A percentile compares a stretch with the other conserved stretches of the same genome.
These are phyloP conservation scores for Dioscorea cayenensis DNA, from an alignment of 116 monocot genomes.

Conservation along the genomic window DNA sequence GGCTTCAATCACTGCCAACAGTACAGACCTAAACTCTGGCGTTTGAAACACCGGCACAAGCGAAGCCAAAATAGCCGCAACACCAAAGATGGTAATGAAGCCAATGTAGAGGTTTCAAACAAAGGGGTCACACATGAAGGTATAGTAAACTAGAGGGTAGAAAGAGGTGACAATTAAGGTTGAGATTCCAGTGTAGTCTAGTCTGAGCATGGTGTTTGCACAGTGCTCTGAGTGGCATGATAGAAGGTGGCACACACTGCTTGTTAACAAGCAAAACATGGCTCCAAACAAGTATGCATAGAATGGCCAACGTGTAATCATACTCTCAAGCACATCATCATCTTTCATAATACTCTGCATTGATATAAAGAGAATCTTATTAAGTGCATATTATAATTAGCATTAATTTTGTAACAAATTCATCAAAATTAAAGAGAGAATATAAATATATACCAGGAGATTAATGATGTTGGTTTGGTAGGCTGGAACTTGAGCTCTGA, in stretches of 20 bases:
- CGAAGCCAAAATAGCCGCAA: background rate
- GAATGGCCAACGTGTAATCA: constrained; percentile 7
- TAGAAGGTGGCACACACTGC: constrained; percentile 10
- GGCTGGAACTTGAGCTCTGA: no score
- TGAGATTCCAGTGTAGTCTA: constrained; percentile 11
- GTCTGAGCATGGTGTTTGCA: constrained; percentile 7
- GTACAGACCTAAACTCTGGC: constrained; percentile 2
- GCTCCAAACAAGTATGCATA: constrained; percentile 5
- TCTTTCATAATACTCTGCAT: background rate
- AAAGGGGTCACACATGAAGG: constrained; percentile 10
- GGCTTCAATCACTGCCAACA: no score
- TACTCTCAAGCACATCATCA: background rate
- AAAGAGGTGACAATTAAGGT: constrained; percentile 12
- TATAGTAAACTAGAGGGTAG: constrained; percentile 9
- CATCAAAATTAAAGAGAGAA: no score
- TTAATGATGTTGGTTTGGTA: no score
- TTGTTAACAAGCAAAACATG: constrained; percentile 11
- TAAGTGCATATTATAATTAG: background rate
- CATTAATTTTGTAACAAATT: no score
- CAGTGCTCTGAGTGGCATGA: constrained; percentile 8
- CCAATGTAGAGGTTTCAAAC: constrained; percentile 8
- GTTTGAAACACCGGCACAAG: constrained; percentile 13
- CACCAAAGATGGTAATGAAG: constrained; percentile 8
- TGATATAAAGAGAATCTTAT: background rate
- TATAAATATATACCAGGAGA: no score